Base-by-base conservation (phyloP, 768 basidiomycete species). In the Boletus sp. region DNA sequence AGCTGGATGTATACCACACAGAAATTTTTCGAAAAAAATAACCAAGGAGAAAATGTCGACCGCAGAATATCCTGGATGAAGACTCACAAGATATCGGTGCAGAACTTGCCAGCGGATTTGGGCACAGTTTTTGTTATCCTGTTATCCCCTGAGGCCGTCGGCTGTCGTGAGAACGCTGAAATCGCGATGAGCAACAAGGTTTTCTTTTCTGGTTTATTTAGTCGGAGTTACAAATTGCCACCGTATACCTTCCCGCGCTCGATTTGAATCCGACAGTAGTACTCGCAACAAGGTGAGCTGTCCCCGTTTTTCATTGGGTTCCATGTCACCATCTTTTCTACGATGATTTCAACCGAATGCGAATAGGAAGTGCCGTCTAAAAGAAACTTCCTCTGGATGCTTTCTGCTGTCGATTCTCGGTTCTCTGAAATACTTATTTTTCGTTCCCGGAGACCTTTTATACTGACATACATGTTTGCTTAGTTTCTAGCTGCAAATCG, bases 291-390 rank as follows among this genome's bases (percentile, higher is more conserved):
- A 52, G 67, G 70, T 71, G 56, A 70, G 70, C 47, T 12, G 7
- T 30, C 41, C 24, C 12, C 41, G 15, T 29, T 30, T 40, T 45
- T 18, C 7, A 11, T 54, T n/a, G 12, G 0, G 28, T 42, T 20
- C 37, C 35, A 14, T 20, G 18, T n/a, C 24, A 1, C 7, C 44
- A 29, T 33, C 29, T 24, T 35, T 29, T 49, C 30, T 33, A 57
- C 30, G 71, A 72, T 72, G 71, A 72, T 46, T 66, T 62, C 60
- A 60, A 69, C 71, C 71, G 71, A 68, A 68, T 61, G 64, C 70
- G 63, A 70, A 70, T 72, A 72, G 71, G 71, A 72, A 72, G 71
- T 72, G 71, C 71, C 71, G 71, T 72, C 71, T 65, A 44, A 72
- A 73, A 60, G 68, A 61, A 57, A 50, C 48, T 3, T 59, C 46